phyloP scores from a whole-genome alignment of 768 basidiomycete species.

The Phanerodontia chrysosporium region DNA sequence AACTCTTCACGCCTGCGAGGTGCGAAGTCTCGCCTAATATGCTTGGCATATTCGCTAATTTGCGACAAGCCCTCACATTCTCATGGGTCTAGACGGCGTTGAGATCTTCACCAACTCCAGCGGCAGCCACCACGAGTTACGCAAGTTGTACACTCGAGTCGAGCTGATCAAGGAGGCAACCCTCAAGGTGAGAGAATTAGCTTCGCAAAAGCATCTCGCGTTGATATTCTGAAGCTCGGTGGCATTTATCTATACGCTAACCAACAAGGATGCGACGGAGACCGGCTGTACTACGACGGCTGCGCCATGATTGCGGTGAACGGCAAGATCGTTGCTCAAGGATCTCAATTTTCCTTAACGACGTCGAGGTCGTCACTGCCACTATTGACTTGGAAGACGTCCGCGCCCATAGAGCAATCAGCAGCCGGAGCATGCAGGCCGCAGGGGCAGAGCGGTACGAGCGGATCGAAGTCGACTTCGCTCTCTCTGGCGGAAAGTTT shows the following conservation, averaged over 20 bases:
- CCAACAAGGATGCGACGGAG: slow-evolving; percentile 98
- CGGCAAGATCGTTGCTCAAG: slow-evolving; percentile 89
- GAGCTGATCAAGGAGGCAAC: slow-evolving; percentile 98
- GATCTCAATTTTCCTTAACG: slow-evolving; percentile 94
- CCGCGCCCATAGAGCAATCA: slow-evolving; percentile 78
- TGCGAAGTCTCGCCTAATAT: slow-evolving; percentile 25
- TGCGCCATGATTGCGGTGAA: slow-evolving; percentile 96
- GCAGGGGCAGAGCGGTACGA: slow-evolving; percentile 71
- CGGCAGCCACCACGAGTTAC: slow-evolving; percentile 95
- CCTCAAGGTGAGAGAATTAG: slow-evolving; percentile 58
- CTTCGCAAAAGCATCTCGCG: not conserved
- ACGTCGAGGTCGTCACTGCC: slow-evolving; percentile 95
- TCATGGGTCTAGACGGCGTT: slow-evolving; percentile 97
- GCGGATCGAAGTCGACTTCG: slow-evolving; percentile 77
- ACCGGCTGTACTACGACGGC: slow-evolving; percentile 96
- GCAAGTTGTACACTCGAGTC: slow-evolving; percentile 88
- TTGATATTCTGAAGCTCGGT: slow-evolving; percentile 59
- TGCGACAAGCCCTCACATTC: slow-evolving; percentile 77
- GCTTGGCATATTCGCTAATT: not conserved
- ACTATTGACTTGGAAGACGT: slow-evolving; percentile 98
- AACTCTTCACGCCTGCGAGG: slow-evolving; percentile 96
- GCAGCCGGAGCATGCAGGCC: slow-evolving; percentile 88
- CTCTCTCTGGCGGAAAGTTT: slow-evolving; percentile 73
- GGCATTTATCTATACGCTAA: slow-evolving; percentile 98
- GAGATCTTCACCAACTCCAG: slow-evolving; percentile 99